Evolutionary conservation across 2,329 filamentous ascomycete genomes (phyloP).

Genomic region (Paramyrothecium roridum): DNA sequence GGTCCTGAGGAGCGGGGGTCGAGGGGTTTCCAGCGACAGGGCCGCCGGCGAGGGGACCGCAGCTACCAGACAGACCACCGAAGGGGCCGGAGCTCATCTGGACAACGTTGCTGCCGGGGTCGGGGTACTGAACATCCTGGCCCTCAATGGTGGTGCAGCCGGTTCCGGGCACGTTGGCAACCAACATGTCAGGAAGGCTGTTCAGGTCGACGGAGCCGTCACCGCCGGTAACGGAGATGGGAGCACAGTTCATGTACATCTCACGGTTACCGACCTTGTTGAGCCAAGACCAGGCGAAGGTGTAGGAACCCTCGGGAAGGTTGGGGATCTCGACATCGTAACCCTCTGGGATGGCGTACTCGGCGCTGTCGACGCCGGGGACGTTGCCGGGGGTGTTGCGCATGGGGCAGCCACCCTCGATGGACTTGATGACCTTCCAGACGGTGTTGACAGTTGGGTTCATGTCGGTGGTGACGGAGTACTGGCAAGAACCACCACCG

Average conservation of each 20-base stretch:
- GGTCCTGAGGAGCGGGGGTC: background rate
- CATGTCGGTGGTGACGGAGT: constrained; percentile 73
- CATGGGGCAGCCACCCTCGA: constrained; percentile 80
- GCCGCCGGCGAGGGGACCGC: constrained; percentile 5
- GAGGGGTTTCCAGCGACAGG: constrained; percentile 16
- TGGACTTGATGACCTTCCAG: constrained; percentile 89
- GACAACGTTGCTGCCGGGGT: constrained; percentile 56
- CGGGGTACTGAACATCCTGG: constrained; percentile 57
- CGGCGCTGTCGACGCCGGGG: constrained; percentile 37
- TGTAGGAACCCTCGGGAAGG: constrained; percentile 72
- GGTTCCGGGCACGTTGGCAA: constrained; percentile 58
- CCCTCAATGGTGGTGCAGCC: constrained; percentile 48
- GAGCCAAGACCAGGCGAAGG: constrained; percentile 86
- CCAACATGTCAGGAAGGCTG: constrained; percentile 67
- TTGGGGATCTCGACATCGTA: constrained; percentile 73
- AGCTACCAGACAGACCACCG: constrained; percentile 17
- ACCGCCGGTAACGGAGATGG: constrained; percentile 57
- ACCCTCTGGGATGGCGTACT: constrained; percentile 40
- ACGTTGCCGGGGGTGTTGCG: constrained; percentile 55
- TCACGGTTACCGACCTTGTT: constrained; percentile 85
- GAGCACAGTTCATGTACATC: constrained; percentile 89
- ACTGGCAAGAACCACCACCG: constrained; percentile 75
- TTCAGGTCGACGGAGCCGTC: constrained; percentile 42
- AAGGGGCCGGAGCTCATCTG: constrained; percentile 37
- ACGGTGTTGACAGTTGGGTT: constrained; percentile 57